Evolutionary conservation across 305 asterid genomes (phyloP).

Genomic region (Plantago coronopus): DNA sequence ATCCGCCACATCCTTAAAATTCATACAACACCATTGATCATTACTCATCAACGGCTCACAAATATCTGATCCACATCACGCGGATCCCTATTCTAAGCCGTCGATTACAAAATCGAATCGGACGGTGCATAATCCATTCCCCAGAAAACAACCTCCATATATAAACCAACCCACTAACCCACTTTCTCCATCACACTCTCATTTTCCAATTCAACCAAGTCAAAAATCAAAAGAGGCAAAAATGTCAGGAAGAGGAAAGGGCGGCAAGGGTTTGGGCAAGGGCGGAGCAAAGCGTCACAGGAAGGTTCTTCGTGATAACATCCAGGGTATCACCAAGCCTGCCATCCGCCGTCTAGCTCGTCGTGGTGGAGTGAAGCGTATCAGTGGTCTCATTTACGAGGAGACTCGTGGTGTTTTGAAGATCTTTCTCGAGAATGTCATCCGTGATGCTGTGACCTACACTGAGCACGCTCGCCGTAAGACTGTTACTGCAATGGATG

Average conservation of each 20-base stretch:
- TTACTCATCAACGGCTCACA: conserved; percentile 22
- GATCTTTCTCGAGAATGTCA: conserved; percentile 37
- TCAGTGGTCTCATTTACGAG: conserved; percentile 37
- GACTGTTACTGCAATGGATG: conserved; percentile 46
- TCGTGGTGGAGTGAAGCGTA: conserved; percentile 45
- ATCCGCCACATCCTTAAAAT: not conserved
- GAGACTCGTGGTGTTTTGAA: conserved; percentile 43
- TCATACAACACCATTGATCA: conserved; percentile 4
- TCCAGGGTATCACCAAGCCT: conserved; percentile 45
- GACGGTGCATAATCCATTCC: conserved; percentile 19
- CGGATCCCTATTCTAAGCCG: conserved; percentile 18
- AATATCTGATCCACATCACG: not conserved
- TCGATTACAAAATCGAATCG: conserved; percentile 20
- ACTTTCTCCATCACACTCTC: not conserved
- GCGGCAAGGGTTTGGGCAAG: conserved; percentile 45
- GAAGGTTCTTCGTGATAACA: conserved; percentile 37
- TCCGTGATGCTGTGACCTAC: conserved; percentile 38
- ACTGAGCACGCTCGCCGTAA: conserved; percentile 24
- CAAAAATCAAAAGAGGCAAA: not conserved
- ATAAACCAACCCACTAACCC: not conserved
- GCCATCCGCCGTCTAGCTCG: conserved; percentile 43
- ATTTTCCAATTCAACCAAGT: not conserved
- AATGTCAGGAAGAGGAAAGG: conserved; percentile 48
- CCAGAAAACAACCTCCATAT: conserved; percentile 7
- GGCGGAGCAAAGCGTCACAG: conserved; percentile 46